Evolutionary conservation across 176 grass and related monocot species (phyloP).

Genomic region (Juncus inflexus): DNA sequence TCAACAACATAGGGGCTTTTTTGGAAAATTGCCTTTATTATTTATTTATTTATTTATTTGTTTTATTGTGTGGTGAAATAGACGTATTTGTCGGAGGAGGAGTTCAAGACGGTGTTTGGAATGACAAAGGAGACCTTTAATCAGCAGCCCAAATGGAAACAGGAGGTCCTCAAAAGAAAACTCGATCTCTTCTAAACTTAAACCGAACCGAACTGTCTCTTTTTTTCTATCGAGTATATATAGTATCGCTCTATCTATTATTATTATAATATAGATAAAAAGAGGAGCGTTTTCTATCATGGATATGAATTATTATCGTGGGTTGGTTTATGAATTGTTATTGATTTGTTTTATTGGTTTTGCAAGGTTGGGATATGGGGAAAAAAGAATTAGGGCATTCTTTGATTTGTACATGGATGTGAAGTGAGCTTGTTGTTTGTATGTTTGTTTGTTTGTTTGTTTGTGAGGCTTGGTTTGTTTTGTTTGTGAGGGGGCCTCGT

Average conservation of each 20-base stretch:
- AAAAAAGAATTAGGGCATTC: slow-evolving; percentile 58
- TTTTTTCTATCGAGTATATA: slow-evolving; percentile 7
- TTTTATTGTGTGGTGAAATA: slow-evolving; percentile 28
- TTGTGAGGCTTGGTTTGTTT: slow-evolving; percentile 28
- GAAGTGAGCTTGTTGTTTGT: not conserved
- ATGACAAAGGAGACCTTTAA: slow-evolving; percentile 76
- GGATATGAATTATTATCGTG: too few relatives aligned
- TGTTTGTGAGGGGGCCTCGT: slow-evolving; percentile 35
- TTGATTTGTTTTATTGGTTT: slow-evolving; percentile 22
- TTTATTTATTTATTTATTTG: not conserved
- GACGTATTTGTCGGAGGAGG: slow-evolving; percentile 79
- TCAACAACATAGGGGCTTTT: too few relatives aligned
- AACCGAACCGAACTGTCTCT: too few relatives aligned
- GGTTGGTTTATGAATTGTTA: slow-evolving; percentile 9
- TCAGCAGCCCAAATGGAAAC: slow-evolving; percentile 89
- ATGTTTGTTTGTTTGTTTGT: slow-evolving; percentile 3
- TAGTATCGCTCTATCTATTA: slow-evolving; percentile 8
- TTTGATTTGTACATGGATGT: slow-evolving; percentile 69
- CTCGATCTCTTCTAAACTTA: slow-evolving; percentile 61
- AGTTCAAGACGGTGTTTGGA: slow-evolving; percentile 69
- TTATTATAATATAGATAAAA: slow-evolving; percentile 3
- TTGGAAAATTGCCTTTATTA: not conserved
- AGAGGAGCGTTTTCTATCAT: not conserved
- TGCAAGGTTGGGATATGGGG: slow-evolving; percentile 20
- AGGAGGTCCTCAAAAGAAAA: slow-evolving; percentile 88